phyloP scores from a whole-genome alignment of 768 basidiomycete genomes.

The Pleurotus sapidus region DNA sequence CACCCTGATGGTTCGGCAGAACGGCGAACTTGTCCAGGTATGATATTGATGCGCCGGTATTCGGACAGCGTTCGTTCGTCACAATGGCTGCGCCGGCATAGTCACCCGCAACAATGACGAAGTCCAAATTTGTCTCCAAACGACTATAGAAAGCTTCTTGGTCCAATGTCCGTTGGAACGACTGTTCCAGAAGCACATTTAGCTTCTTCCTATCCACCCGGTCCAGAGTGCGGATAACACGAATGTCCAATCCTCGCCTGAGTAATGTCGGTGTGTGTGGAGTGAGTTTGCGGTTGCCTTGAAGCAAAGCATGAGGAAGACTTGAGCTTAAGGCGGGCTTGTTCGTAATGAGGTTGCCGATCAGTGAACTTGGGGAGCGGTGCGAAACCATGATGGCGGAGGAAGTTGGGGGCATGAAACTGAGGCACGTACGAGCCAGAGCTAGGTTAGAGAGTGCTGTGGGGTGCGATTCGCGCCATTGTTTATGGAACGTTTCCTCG shows the following conservation, averaged over 20 bases:
- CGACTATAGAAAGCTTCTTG: conserved; percentile 74
- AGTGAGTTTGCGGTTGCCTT: conserved; percentile 82
- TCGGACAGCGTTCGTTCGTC: conserved; percentile 56
- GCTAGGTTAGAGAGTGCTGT: conserved; percentile 84
- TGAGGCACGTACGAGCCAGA: conserved; percentile 82
- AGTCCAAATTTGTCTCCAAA: conserved; percentile 77
- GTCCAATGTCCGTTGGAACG: conserved; percentile 77
- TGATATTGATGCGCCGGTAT: conserved; percentile 51
- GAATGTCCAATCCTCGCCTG: conserved; percentile 84
- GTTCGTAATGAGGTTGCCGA: conserved; percentile 97
- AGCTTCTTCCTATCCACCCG: conserved; percentile 76
- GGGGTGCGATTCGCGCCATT: conserved; percentile 78
- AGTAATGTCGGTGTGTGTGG: conserved; percentile 91
- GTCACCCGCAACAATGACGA: conserved; percentile 91
- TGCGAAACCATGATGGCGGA: conserved; percentile 98
- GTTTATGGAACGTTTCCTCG: conserved; percentile 72
- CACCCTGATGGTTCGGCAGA: conserved; percentile 90
- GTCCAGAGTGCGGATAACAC: conserved; percentile 66
- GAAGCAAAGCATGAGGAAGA: conserved; percentile 89
- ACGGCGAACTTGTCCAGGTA: conserved; percentile 99
- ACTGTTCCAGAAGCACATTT: conserved; percentile 80
- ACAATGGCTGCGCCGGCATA: conserved; percentile 95
- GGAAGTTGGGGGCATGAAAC: conserved; percentile 89
- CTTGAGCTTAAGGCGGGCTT: conserved; percentile 96
- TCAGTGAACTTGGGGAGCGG: conserved; percentile 91